Conservation (phyloP, 352 stramenopile genomes). For the Elongisporangium prolatum region DNA sequence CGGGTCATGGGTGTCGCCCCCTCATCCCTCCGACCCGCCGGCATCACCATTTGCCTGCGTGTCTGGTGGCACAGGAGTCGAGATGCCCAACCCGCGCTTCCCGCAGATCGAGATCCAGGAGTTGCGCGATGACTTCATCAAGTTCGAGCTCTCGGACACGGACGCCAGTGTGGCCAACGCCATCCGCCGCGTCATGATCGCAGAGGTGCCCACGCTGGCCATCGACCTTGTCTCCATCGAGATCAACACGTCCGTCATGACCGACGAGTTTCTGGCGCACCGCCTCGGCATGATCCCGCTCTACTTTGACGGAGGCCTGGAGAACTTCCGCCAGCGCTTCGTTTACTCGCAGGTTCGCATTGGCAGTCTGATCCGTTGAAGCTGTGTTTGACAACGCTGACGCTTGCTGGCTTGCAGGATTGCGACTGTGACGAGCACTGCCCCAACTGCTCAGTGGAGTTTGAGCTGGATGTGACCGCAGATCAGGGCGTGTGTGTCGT, state of each 20-base stretch:
- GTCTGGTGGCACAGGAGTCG: neutral
- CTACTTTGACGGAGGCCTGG: conserved; percentile 77
- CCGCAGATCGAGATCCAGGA: conserved; percentile 95
- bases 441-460: conserved; percentile 95
- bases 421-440: conserved; percentile 96
- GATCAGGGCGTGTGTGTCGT: conserved; percentile 67
- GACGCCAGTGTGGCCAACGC: conserved; percentile 97
- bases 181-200: conserved; percentile 97
- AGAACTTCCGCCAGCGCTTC: conserved; percentile 89
- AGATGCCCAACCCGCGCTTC: conserved; percentile 85
- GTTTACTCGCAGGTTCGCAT: conserved; percentile 63
- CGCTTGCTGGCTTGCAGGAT: conserved; percentile 22
- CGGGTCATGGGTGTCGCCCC: neutral
- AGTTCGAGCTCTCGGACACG: conserved; percentile 96
- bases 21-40: neutral
- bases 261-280: conserved; percentile 99
- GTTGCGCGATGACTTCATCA: conserved; percentile 94
- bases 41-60: neutral
- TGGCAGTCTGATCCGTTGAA: conserved; percentile 4
- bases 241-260: conserved; percentile 96
- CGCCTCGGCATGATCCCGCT: conserved; percentile 97
- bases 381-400: conserved; percentile 14
- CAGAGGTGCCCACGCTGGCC: conserved; percentile 95
- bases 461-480: conserved; percentile 92
- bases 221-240: conserved; percentile 99